Base-by-base conservation (phyloP, 202 grass and related monocot genomes). In the Panicum hallii region DNA sequence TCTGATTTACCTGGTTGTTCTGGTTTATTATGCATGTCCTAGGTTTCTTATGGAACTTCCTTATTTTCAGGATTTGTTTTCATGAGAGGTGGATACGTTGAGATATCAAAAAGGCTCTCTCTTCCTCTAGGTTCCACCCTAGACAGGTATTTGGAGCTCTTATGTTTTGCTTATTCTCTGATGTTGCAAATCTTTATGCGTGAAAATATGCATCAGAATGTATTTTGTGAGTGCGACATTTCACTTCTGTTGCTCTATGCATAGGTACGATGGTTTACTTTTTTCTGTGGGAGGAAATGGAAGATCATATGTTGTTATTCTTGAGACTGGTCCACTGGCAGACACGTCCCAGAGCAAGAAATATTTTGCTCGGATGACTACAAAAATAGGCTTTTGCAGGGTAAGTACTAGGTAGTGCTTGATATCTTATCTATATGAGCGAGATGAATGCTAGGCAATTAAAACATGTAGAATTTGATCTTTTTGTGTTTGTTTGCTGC, bases 251-350 rank as follows among this genome's bases (percentile, higher is more conserved):
- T 5, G 28, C 65, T 46, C 9, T 69, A 57, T 91, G 23, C 46
- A 60, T 69, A 99, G 97, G 82, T 99, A 99, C 28, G 97, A 99
- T 77, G 97, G 97, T 46, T 91, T 99, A 78, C 82, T 99, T 84
- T 82, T 96, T 74, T 96, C 97, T 9, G 91, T 99, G 52, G 97
- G 93, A 68, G 91, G 91, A 89, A 99, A 99, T 91, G 97, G 97
- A 86, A 96, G 84, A 83, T 85, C 93, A 42, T 99, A 94, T 78
- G 92, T 99, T 86, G 65, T 99, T 80, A 96, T 99, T 85, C 97
- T 99, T 77, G 93, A 99, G 82, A 85, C 93, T 88, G 93, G 97
- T 76, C 97, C 97, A 57, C 67, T 99, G 63, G 97, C 91, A 78
- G 97, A 99, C 56, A 99, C 93, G 52, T 90, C 91, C 6, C 93